Evolutionary conservation across 345 rosid genomes (phyloP), one percentile per base, ranked within the genome.

Genomic region (Brassica nigra): DNA sequence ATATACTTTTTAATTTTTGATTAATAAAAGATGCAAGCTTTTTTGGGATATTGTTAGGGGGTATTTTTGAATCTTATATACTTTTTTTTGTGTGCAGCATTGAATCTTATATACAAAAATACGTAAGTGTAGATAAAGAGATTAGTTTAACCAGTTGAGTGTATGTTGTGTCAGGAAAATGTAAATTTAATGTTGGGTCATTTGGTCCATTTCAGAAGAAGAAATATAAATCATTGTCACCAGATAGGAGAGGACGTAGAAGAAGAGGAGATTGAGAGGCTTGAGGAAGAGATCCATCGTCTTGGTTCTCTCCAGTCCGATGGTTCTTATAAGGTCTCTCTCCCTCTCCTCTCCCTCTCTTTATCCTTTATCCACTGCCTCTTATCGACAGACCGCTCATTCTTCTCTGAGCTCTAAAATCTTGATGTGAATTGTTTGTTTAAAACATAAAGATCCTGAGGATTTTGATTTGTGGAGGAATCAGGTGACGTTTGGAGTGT

Each of bases 401-500:
- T 34, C 3, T 30, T 5, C 37, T 34, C 37, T 34, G 37, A 34
- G 37, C 5, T 34, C 37, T 34, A 34, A 34, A 34, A 6, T 34
- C 37, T 34, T 34, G 0, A 34, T 34, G 37, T 34, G 37, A 34
- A 34, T 4, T 34, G 37, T 34, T 34, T 4, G 6, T 5, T 34
- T 4, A 34, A 34, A 34, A 34, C 37, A 34, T 34, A 34, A 14
- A 34, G 37, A 34, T 5, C 37, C 36, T 33, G 36, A 33, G 6
- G 36, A 5, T 33, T 33, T 33, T 33, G 36, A 1, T 47, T 2
- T 37, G 44, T 37, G 31, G 31, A 64, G 82, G 39, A 66, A 30
- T 66, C 10, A 95, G 97, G 96, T 95, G 23, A 95, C 97, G 7
- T 95, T 92, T 36, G 97, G 99, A 1, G 94, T 90, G 66, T 81